These are phyloP conservation scores for Chloranthus sessilifolius DNA, from an alignment of 164 flowering plant genomes.

Conservation along the genomic window DNA sequence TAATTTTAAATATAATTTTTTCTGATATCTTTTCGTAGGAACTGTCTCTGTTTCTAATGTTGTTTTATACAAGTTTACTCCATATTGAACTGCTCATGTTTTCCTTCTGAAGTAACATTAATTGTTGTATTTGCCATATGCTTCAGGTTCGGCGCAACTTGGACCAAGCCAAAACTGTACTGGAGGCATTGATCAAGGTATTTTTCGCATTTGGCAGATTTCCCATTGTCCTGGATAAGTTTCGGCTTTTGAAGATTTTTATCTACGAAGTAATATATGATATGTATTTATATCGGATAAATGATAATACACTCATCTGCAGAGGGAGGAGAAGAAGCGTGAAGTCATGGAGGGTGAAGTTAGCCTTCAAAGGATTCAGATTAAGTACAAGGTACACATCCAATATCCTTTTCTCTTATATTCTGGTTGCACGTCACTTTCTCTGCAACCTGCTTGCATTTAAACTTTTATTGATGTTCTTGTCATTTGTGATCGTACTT, in stretches of 20 bases:
- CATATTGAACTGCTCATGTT: not conserved
- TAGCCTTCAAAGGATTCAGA: constrained; percentile 75
- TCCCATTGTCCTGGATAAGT: constrained; percentile 4
- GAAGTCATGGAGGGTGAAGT: constrained; percentile 91
- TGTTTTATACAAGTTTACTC: too few relatives aligned
- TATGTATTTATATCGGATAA: constrained; percentile 7
- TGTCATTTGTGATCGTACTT: too few relatives aligned
- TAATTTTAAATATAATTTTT: too few relatives aligned
- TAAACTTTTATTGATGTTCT: too few relatives aligned
- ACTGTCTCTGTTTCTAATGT: too few relatives aligned
- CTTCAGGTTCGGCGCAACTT: constrained; percentile 93
- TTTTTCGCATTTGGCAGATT: not conserved
- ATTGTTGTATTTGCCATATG: constrained; percentile 5
- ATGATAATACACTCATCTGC: constrained; percentile 21
- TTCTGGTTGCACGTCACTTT: constrained; percentile 5
- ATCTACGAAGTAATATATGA: constrained; percentile 4
- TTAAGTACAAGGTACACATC: constrained; percentile 67
- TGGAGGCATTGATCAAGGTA: constrained; percentile 89
- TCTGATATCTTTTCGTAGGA: too few relatives aligned
- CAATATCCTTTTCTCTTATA: not conserved
- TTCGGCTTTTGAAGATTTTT: not conserved
- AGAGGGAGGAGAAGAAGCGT: constrained; percentile 98
- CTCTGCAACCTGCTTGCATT: too few relatives aligned
- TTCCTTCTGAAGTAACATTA: not conserved
- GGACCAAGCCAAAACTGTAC: constrained; percentile 82